Evolutionary conservation across 768 basidiomycete species (phyloP), one percentile per base, ranked within the genome.

Genomic region (Amanita rubescens): DNA sequence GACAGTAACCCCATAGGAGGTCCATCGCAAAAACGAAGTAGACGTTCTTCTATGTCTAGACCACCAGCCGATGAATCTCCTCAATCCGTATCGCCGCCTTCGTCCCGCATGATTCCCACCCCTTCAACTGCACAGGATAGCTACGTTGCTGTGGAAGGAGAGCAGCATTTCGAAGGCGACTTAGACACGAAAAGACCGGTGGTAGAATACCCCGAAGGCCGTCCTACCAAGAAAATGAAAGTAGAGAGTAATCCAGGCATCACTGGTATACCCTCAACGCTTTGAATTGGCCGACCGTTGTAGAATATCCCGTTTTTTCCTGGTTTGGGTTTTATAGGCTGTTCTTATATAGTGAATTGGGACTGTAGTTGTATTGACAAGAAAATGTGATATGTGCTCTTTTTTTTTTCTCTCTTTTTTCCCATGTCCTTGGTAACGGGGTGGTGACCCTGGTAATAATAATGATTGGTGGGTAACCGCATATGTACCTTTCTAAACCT

Each of bases 171-270:
- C 57, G 69, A 77, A 25, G 71, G 73, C 61, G 82, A 81, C 15
- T 52, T 71, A 53, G 84, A 86, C 58, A 62, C 82, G 67, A 85
- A 85, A 72, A 71, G 82, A 66, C 72, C 79, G 64, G 41, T 42
- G 41, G 41, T 42, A 42, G 80, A 83, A 51, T 77, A 79, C 59
- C 58, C 75, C 53, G 82, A 80, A 53, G 62, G 60, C 55, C 77
- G 80, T 60, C 77, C 77, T 53, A 69, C 73, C 57, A 88, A 88
- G 80, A 85, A 84, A 77, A 81, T 87, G 78, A 77, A 83, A 66
- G 77, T 86, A 72, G 81, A 81, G 58, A 73, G 74, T 61, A 63
- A 72, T 55, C 69, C 70, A 48, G 67, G 70, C 44, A 62, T 67
- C 59, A 68, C 71, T 64, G 69, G 70, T 67, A 79, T 83, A 79